A percentile compares a stretch with the other conserved stretches of the same genome.
Conservation (phyloP, 1,284 basidiomycete species). For the Puccinia novopanici region DNA sequence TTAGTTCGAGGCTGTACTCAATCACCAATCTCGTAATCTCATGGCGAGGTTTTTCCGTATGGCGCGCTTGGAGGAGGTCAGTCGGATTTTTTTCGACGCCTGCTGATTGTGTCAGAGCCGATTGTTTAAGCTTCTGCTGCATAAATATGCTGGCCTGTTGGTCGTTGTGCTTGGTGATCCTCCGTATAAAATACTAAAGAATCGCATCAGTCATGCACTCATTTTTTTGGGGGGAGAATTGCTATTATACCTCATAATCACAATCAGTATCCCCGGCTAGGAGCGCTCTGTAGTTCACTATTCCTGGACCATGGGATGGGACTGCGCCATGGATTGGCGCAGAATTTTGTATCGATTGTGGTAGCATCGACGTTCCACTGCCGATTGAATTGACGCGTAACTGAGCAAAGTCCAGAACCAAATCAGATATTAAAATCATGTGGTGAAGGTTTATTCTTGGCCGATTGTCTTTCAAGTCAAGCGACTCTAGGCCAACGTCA, state of each 20-base stretch:
- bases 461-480: background rate
- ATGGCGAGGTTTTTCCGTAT: conserved; percentile 23
- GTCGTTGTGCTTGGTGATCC: conserved; percentile 51
- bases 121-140: conserved; percentile 51
- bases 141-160: conserved; percentile 51
- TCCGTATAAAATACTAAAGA: conserved; percentile 48
- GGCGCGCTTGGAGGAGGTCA: background rate
- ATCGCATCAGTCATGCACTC: background rate
- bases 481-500: background rate
- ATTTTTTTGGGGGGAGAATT: background rate
- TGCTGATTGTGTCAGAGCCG: conserved; percentile 31
- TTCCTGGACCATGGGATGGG: conserved; percentile 26
- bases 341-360: conserved; percentile 16
- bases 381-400: conserved; percentile 39
- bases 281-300: conserved; percentile 49
- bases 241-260: conserved; percentile 43
- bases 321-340: background rate
- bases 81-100: conserved; percentile 15
- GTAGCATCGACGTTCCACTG: conserved; percentile 7
- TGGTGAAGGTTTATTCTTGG: background rate
- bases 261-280: conserved; percentile 50
- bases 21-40: conserved; percentile 50
- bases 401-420: background rate
- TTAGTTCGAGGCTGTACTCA: conserved; percentile 49
- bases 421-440: background rate